These are phyloP conservation scores for Puccinia hordei DNA, from an alignment of 1,284 basidiomycete species.

Conservation along the genomic window DNA sequence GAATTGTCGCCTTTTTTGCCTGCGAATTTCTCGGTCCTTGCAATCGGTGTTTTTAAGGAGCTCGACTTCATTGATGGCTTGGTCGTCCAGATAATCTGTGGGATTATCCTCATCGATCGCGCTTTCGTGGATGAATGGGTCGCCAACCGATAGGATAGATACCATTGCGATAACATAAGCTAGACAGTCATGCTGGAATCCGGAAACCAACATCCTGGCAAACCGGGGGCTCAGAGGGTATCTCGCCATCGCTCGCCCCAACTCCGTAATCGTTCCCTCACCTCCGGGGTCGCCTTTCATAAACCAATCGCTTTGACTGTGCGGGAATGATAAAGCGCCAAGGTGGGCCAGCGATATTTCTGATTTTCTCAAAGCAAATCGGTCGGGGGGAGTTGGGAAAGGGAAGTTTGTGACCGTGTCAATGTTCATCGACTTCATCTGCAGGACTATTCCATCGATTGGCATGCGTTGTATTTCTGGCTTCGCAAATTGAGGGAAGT, in stretches of 20 bases:
- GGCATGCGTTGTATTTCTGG: constrained; percentile 96
- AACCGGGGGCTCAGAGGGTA: constrained; percentile 92
- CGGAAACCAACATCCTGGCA: constrained; percentile 89
- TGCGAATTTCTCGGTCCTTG: constrained; percentile 72
- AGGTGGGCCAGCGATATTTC: constrained; percentile 79
- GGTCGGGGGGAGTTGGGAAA: constrained; percentile 93
- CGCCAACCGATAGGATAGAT: constrained; percentile 88
- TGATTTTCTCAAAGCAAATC: constrained; percentile 74
- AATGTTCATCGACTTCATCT: constrained; percentile 99
- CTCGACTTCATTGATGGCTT: constrained; percentile 20
- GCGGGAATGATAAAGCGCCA: constrained; percentile 66
- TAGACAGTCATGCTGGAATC: constrained; percentile 85
- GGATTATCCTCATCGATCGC: constrained; percentile 67
- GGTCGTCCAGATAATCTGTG: constrained; percentile 66
- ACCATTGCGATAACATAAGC: constrained; percentile 90
- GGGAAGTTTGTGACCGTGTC: constrained; percentile 96
- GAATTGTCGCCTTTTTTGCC: constrained; percentile 47
- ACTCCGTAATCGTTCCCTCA: constrained; percentile 72
- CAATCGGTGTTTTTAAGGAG: constrained; percentile 70
- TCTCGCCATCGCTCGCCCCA: constrained; percentile 85
- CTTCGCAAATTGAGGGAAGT: constrained; percentile 80
- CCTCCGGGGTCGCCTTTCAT: constrained; percentile 63
- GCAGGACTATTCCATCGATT: constrained; percentile 92
- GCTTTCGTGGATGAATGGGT: constrained; percentile 90
- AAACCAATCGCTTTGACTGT: constrained; percentile 52